Base-by-base conservation (phyloP, 2,329 filamentous ascomycete genomes). In the Aspergillus hortae region DNA sequence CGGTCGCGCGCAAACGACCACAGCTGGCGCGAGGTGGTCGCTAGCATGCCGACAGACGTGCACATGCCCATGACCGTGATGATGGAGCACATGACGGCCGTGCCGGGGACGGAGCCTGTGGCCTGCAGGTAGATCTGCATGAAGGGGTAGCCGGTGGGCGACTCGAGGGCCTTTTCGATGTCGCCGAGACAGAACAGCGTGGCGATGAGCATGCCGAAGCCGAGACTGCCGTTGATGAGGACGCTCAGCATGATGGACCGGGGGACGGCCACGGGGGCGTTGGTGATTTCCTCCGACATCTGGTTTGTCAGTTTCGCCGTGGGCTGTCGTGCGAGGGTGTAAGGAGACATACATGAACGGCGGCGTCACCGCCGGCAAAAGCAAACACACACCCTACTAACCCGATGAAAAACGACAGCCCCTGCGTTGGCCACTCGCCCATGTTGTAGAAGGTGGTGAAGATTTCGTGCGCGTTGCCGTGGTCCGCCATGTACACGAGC, bases 391-490 rank as follows among this genome's bases (percentile, higher is more conserved):
- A 65, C 4, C 63, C 65, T 23, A 66, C 60, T 43, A 69, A 61
- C 19, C 70, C 70, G 9, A 72, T 64, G 25, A 69, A 65, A 32
- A 65, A 69, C 2, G 77, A 75, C 30, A 81, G 61, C 2, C 56
- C 63, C 30, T 72, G 65, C 3, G 63, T 75, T 1, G 65, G 65
- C 73, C 76, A 81, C 3, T 63, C 65, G 0, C 77, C 77, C 14
- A 62, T 51, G 51, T 81, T 80, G 17, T 70, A 65, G 55, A 81
- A 81, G 1, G 70, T 63, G 3, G 73, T 73, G 52, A 81, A 79
- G 0, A 80, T 74, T 3, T 71, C 68, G 12, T 69, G 60, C 0
- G 74, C 66, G 15, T 70, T 67, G 38, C 72, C 69, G 7, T 68
- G 67, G 1, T 74, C 71, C 0, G 74, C 72, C 49, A 77, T 65